phyloP scores from a whole-genome alignment of 2,329 filamentous ascomycete genomes.

The Diaporthe sp. region DNA sequence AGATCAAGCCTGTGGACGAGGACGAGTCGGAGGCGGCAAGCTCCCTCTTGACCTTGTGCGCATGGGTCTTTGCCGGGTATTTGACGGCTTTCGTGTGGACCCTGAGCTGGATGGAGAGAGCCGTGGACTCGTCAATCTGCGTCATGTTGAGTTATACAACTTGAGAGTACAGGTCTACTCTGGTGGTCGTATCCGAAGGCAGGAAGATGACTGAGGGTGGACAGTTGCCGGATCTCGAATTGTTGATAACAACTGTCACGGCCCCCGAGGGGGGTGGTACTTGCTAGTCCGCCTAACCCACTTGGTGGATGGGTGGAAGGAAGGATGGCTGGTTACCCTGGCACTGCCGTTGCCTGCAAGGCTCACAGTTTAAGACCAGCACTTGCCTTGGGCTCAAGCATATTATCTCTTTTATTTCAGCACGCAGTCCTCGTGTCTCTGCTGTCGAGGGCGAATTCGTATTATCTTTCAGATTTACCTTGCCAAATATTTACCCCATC shows the following conservation, averaged over 20 bases:
- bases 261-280: too few species aligned
- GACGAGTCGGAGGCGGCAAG: constrained; percentile 55
- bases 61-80: constrained; percentile 67
- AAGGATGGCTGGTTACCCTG: not conserved
- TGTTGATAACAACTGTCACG: constrained; percentile 30
- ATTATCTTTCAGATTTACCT: not conserved
- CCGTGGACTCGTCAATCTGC: constrained; percentile 12
- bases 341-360: not conserved
- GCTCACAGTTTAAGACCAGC: not conserved
- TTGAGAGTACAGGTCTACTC: not conserved
- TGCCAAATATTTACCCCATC: not conserved
- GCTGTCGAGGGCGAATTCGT: not conserved
- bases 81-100: constrained; percentile 26
- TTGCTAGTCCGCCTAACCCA: not conserved
- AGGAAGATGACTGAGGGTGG: not conserved
- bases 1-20: constrained; percentile 60
- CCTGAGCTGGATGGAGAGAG: constrained; percentile 1
- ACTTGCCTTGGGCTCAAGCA: not conserved
- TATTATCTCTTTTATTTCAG: too few species aligned
- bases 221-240: not conserved
- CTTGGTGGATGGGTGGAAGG: not conserved
- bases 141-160: not conserved
- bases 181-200: not conserved
- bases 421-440: not conserved
- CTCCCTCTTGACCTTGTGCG: constrained; percentile 67